Conservation (phyloP, 495 filamentous ascomycete genomes). For the Rostrohypoxylon terebratum region DNA sequence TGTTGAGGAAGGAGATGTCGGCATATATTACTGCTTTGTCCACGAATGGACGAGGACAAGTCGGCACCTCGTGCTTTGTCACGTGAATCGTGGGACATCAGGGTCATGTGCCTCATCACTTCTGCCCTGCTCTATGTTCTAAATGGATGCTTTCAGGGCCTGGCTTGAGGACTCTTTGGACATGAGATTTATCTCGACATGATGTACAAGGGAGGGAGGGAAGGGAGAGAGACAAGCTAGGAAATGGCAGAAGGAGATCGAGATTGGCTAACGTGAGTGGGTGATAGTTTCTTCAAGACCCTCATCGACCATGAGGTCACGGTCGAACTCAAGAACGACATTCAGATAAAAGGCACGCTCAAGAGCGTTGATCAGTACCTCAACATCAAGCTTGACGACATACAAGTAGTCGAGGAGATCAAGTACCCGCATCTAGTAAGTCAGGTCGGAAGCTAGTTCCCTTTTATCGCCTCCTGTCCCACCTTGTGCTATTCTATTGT, state of each 20-base stretch:
- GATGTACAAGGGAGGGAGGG: background rate
- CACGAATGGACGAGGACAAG: background rate
- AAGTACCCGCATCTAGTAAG: constrained; percentile 91
- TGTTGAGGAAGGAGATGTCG: background rate
- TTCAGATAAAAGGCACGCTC: constrained; percentile 90
- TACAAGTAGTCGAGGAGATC: constrained; percentile 87
- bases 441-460: constrained; percentile 1
- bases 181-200: background rate
- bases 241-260: constrained; percentile 1
- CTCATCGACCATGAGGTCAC: constrained; percentile 96
- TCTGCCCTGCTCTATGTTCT: background rate
- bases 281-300: constrained; percentile 95
- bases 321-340: constrained; percentile 99
- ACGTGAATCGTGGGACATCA: constrained; percentile 19
- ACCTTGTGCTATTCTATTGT: background rate
- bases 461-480: background rate
- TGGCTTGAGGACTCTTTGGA: background rate
- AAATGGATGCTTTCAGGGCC: no score
- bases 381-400: constrained; percentile 98
- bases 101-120: background rate
- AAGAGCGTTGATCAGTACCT: constrained; percentile 99
- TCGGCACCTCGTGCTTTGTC: constrained; percentile 13
- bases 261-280: constrained; percentile 8
- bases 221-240: background rate
- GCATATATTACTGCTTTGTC: background rate